Evolutionary conservation across 1,284 basidiomycete genomes (phyloP).

Genomic region (Naganishia albida): DNA sequence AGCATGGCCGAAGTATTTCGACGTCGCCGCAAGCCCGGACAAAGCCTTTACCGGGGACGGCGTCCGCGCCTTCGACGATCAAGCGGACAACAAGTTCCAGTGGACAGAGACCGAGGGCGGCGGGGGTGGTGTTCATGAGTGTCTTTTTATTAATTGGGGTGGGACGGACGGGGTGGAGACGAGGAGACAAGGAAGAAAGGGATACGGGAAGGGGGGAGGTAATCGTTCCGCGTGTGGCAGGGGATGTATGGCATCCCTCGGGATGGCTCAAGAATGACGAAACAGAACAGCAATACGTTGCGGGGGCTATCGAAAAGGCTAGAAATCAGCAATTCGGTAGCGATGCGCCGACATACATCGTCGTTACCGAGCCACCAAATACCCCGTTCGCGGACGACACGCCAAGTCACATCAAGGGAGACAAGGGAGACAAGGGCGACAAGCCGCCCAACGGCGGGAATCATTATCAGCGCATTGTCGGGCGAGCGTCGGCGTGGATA

Average conservation of each 20-base stretch:
- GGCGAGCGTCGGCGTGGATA: slow-evolving; percentile 85
- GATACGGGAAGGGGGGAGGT: background rate
- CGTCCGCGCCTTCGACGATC: slow-evolving; percentile 4
- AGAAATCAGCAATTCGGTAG: background rate
- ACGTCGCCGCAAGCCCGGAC: slow-evolving; percentile 3
- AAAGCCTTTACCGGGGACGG: slow-evolving; percentile 2
- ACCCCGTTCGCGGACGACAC: background rate
- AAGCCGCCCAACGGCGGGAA: slow-evolving; percentile 33
- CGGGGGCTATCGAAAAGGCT: background rate
- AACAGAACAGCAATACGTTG: background rate
- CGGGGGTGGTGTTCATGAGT: slow-evolving; percentile 54
- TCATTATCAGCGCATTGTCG: slow-evolving; percentile 63
- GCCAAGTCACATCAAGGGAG: background rate
- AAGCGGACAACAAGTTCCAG: slow-evolving; percentile 22
- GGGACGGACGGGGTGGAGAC: slow-evolving; percentile 15
- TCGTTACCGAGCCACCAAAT: background rate
- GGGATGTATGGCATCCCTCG: background rate
- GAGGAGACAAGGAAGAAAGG: background rate
- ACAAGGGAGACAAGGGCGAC: slow-evolving; percentile 14
- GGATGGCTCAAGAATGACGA: background rate
- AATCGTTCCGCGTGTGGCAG: slow-evolving; percentile 8
- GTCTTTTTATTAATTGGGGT: slow-evolving; percentile 42
- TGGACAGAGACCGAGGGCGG: slow-evolving; percentile 14
- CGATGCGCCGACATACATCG: background rate
- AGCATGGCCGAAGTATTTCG: slow-evolving; percentile 4